A percentile compares a stretch with the other conserved stretches of the same genome.
Conservation (phyloP, 1,284 basidiomycete genomes). For the Vanrija pseudolonga region DNA sequence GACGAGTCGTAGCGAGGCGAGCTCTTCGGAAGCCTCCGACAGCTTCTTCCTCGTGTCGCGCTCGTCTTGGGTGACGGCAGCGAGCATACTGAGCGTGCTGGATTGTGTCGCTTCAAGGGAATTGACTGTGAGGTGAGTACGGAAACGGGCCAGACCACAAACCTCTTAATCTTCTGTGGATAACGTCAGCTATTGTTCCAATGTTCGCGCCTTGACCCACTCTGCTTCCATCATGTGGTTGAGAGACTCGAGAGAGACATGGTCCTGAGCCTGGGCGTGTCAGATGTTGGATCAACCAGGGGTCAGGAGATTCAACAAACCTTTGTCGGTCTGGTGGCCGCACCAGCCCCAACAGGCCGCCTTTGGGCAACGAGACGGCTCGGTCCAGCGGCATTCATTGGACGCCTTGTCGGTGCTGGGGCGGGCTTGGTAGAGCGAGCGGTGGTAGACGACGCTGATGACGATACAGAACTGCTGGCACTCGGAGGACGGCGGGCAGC, state of each 20-base stretch:
- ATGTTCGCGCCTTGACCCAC: no score
- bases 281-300: no score
- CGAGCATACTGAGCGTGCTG: conserved; percentile 34
- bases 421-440: background rate
- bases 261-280: background rate
- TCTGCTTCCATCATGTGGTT: no score
- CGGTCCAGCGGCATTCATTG: no score
- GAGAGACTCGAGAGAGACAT: background rate
- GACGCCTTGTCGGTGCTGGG: background rate
- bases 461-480: background rate
- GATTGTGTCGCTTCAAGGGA: conserved; percentile 33
- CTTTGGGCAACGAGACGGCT: no score
- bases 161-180: no score
- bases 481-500: background rate
- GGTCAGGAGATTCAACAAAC: no score
- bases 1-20: conserved; percentile 30
- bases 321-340: no score
- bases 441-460: background rate
- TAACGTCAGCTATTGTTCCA: no score
- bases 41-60: conserved; percentile 41
- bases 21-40: conserved; percentile 40
- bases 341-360: no score
- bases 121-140: conserved; percentile 21
- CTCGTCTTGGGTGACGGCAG: conserved; percentile 34
- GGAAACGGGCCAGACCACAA: background rate